These are phyloP conservation scores for Lotmaria passim DNA, from an alignment of 208 protist species.

Conservation along the genomic window DNA sequence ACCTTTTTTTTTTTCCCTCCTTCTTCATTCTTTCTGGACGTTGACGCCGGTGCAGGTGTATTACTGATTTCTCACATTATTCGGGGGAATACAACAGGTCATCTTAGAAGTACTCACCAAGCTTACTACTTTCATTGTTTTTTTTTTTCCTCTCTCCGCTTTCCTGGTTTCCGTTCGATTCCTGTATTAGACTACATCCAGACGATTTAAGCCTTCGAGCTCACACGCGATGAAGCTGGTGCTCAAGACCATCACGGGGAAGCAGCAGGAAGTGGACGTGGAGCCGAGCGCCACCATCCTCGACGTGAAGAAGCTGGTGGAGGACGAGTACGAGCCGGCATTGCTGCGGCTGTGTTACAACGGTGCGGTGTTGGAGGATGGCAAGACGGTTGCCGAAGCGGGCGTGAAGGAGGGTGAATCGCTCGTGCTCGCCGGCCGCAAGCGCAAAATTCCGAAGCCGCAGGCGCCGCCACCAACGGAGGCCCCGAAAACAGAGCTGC, in stretches of 20 bases:
- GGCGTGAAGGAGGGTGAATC: slow-evolving; percentile 57
- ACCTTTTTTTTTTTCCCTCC: too few relatives aligned
- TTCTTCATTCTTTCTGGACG: too few relatives aligned
- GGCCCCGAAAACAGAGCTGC: slow-evolving; percentile 18
- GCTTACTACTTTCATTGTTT: too few relatives aligned
- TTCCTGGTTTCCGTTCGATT: not conserved
- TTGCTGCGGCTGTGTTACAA: slow-evolving; percentile 80
- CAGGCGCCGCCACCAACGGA: slow-evolving; percentile 7
- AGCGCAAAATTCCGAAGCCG: slow-evolving; percentile 66
- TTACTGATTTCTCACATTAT: too few relatives aligned
- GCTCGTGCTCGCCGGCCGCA: slow-evolving; percentile 78
- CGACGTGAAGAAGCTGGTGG: slow-evolving; percentile 68
- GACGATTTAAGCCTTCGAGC: too few relatives aligned
- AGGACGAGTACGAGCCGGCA: slow-evolving; percentile 72
- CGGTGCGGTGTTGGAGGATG: slow-evolving; percentile 63
- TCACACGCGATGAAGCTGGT: slow-evolving; percentile 64
- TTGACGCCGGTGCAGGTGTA: too few relatives aligned
- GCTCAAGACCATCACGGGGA: slow-evolving; percentile 69
- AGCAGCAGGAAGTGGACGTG: slow-evolving; percentile 60
- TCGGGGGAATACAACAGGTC: too few relatives aligned
- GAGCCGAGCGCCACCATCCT: slow-evolving; percentile 51
- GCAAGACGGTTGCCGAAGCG: slow-evolving; percentile 56
- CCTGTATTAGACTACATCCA: not conserved
- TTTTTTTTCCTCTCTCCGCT: not conserved
- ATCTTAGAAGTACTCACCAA: too few relatives aligned